Evolutionary conservation across 2,329 filamentous ascomycete species (phyloP).

Genomic region (Aulographum hederae): DNA sequence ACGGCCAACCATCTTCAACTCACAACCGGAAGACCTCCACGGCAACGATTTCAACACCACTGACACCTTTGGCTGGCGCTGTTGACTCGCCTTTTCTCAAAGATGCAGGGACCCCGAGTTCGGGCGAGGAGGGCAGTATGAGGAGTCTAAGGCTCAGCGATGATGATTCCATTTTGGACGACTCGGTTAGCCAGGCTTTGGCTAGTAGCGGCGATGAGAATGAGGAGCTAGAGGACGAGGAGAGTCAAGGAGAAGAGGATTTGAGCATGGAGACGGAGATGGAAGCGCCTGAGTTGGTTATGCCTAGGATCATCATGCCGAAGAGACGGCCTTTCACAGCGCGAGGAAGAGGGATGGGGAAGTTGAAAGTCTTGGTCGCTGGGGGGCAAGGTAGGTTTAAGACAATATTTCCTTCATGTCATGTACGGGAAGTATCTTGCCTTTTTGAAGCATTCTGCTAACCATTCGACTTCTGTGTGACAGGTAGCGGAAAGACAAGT

Average conservation of each 20-base stretch:
- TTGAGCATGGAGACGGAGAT: conserved; percentile 13
- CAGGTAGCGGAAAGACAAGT: conserved; percentile 79
- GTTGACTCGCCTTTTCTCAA: conserved; percentile 23
- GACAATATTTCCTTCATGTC: too few species aligned
- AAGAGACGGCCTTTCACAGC: conserved; percentile 76
- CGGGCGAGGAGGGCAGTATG: conserved; percentile 40
- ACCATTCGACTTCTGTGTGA: conserved; percentile 28
- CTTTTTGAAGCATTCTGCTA: neutral
- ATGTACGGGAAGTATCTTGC: neutral
- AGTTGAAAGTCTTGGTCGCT: conserved; percentile 74
- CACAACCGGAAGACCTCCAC: conserved; percentile 2
- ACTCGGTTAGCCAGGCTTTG: conserved; percentile 35
- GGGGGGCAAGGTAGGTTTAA: conserved; percentile 58
- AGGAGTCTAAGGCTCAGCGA: conserved; percentile 40
- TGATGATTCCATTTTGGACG: conserved; percentile 25
- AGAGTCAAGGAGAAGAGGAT: conserved; percentile 5
- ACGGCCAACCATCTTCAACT: neutral
- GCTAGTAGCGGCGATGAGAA: conserved; percentile 37
- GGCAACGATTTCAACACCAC: conserved; percentile 15
- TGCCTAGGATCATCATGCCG: conserved; percentile 90
- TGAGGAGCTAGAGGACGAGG: conserved; percentile 17
- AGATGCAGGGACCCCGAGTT: conserved; percentile 34
- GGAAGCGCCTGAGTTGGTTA: conserved; percentile 62
- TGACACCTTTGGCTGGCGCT: conserved; percentile 26
- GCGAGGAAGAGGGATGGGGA: conserved; percentile 65